These are phyloP conservation scores for Verticillium dahliae DNA, from an alignment of 2,329 filamentous ascomycete species.

Conservation along the genomic window DNA sequence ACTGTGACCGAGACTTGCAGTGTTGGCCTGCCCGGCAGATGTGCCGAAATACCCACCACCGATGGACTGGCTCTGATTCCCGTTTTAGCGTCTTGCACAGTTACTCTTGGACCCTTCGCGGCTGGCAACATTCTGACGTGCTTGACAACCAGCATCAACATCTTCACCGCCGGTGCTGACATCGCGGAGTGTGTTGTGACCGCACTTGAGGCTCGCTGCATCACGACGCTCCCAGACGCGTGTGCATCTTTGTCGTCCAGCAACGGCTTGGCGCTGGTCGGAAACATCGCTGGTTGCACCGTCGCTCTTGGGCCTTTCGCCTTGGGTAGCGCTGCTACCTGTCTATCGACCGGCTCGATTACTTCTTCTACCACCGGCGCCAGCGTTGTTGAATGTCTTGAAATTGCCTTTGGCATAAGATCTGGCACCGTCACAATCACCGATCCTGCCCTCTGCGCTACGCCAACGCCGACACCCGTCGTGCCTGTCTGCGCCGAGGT, in stretches of 20 bases:
- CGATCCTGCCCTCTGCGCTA: background rate
- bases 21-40: conserved; percentile 6
- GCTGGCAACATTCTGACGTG: conserved; percentile 2
- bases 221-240: conserved; percentile 2
- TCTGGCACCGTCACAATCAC: background rate
- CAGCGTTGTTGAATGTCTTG: background rate
- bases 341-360: background rate
- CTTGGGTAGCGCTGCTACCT: background rate
- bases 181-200: conserved; percentile 7
- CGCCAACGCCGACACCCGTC: background rate
- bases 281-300: background rate
- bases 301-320: background rate
- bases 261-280: background rate
- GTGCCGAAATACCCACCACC: conserved; percentile 1
- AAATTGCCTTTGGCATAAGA: background rate
- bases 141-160: background rate
- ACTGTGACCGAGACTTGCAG: background rate
- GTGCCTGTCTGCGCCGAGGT: background rate
- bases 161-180: conserved; percentile 5
- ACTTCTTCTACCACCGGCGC: background rate
- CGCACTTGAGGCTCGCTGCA: conserved; percentile 4
- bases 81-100: conserved; percentile 7
- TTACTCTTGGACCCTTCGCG: conserved; percentile 8
- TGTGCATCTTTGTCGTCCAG: background rate
- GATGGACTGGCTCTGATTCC: conserved; percentile 6